These are phyloP conservation scores for Fistulifera solaris DNA, from an alignment of 108 stramenopile species.

Conservation along the genomic window DNA sequence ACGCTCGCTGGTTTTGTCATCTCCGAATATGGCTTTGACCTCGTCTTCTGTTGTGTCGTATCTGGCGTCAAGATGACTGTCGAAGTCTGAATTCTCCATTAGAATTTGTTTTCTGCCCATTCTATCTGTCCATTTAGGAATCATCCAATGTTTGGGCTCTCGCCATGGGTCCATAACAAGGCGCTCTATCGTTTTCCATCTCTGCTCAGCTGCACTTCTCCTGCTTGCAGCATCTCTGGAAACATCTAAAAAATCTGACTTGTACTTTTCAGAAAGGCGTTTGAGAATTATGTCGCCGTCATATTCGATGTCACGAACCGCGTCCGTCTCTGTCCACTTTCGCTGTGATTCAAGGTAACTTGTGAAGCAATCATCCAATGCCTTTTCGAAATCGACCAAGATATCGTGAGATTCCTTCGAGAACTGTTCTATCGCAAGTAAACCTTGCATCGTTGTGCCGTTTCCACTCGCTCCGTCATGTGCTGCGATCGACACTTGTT, in stretches of 20 bases:
- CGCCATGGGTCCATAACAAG: constrained; percentile 39
- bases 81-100: constrained; percentile 45
- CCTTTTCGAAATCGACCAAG: constrained; percentile 39
- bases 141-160: constrained; percentile 38
- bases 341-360: constrained; percentile 62
- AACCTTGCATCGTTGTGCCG: constrained; percentile 14
- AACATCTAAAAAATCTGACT: constrained; percentile 26
- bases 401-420: constrained; percentile 36
- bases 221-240: constrained; percentile 13
- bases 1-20: constrained; percentile 12
- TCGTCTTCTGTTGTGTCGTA: constrained; percentile 35
- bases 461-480: constrained; percentile 12
- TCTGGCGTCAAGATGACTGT: constrained; percentile 49
- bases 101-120: constrained; percentile 57
- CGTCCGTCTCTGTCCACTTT: constrained; percentile 75
- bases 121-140: constrained; percentile 45
- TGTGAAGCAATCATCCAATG: constrained; percentile 55
- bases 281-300: constrained; percentile 54
- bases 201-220: constrained; percentile 21
- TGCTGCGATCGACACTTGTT: constrained; percentile 24
- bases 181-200: constrained; percentile 36
- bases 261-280: constrained; percentile 29
- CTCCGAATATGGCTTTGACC: constrained; percentile 17
- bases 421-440: constrained; percentile 33
- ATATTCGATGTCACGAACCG: constrained; percentile 69